phyloP scores from a whole-genome alignment of 2,329 filamentous ascomycete species.

The Apiospora malaysiana region DNA sequence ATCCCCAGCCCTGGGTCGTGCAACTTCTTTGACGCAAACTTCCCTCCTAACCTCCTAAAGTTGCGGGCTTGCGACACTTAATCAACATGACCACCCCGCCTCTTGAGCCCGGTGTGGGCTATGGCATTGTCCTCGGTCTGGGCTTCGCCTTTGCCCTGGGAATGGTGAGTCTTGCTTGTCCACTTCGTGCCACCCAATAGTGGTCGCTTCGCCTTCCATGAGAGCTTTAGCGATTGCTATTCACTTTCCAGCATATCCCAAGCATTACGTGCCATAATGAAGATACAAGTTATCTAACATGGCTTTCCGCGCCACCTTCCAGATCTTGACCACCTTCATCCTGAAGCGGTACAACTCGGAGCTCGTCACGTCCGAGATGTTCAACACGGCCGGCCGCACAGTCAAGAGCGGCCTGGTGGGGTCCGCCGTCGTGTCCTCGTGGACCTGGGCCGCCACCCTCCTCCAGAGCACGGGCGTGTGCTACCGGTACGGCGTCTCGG shows the following conservation, averaged over 20 bases:
- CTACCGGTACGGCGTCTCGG: conserved; percentile 76
- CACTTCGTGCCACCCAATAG: no score
- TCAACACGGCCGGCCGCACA: conserved; percentile 84
- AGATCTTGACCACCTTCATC: conserved; percentile 62
- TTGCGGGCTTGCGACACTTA: conserved; percentile 21
- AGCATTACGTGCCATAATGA: no score
- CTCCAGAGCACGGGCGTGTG: conserved; percentile 82
- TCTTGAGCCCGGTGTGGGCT: conserved; percentile 52
- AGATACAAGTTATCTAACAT: background rate
- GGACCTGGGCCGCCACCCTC: conserved; percentile 90
- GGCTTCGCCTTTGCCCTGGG: conserved; percentile 77
- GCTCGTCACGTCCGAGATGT: conserved; percentile 90
- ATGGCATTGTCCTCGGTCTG: conserved; percentile 78
- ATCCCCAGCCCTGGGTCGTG: background rate
- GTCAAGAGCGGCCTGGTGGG: conserved; percentile 90
- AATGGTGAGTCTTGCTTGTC: conserved; percentile 46
- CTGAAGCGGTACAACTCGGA: conserved; percentile 56
- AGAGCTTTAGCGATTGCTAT: no score
- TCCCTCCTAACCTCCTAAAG: background rate
- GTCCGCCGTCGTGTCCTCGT: conserved; percentile 88
- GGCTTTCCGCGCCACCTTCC: conserved; percentile 2
- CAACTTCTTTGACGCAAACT: background rate
- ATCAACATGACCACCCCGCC: conserved; percentile 42
- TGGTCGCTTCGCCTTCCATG: no score
- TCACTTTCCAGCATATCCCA: no score